These are phyloP conservation scores for Neofusicoccum sp. DNA, from an alignment of 2,329 filamentous ascomycete species.

Conservation along the genomic window DNA sequence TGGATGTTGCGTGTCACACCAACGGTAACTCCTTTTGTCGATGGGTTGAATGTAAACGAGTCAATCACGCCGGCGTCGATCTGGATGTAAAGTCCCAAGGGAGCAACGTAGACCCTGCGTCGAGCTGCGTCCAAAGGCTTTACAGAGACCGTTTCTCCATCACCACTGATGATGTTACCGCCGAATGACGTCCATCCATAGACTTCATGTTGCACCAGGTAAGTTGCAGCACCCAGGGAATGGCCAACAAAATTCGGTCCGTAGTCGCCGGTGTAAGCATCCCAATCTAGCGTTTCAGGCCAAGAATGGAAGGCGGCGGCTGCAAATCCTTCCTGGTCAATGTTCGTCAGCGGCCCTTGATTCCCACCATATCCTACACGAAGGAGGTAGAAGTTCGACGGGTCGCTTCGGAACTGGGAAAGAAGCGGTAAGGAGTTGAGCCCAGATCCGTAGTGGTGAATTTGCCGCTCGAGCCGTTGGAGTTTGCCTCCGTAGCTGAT, in stretches of 20 bases:
- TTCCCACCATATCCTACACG: constrained; percentile 56
- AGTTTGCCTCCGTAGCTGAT: constrained; percentile 42
- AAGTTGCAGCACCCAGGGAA: constrained; percentile 50
- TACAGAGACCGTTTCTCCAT: background rate
- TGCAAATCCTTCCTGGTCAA: constrained; percentile 55
- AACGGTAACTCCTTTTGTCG: no score
- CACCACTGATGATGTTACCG: constrained; percentile 37
- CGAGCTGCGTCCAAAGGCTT: no score
- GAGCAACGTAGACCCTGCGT: no score
- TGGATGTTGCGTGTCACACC: no score
- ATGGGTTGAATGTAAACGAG: no score
- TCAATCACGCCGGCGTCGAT: no score
- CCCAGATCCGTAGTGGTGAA: constrained; percentile 61
- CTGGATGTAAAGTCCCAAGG: no score
- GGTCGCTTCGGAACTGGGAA: constrained; percentile 48
- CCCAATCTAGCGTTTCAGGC: constrained; percentile 57
- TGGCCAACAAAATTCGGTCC: constrained; percentile 55
- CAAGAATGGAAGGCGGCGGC: constrained; percentile 58
- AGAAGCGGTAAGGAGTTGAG: constrained; percentile 58
- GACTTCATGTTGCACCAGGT: constrained; percentile 46
- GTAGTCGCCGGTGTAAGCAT: constrained; percentile 58
- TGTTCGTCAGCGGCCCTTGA: constrained; percentile 55
- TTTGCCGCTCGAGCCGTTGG: constrained; percentile 47
- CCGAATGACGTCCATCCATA: constrained; percentile 54
- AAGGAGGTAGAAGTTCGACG: constrained; percentile 50